These are phyloP conservation scores for Fusarium praegraminearum DNA, from an alignment of 2,329 filamentous ascomycete genomes.

Conservation along the genomic window DNA sequence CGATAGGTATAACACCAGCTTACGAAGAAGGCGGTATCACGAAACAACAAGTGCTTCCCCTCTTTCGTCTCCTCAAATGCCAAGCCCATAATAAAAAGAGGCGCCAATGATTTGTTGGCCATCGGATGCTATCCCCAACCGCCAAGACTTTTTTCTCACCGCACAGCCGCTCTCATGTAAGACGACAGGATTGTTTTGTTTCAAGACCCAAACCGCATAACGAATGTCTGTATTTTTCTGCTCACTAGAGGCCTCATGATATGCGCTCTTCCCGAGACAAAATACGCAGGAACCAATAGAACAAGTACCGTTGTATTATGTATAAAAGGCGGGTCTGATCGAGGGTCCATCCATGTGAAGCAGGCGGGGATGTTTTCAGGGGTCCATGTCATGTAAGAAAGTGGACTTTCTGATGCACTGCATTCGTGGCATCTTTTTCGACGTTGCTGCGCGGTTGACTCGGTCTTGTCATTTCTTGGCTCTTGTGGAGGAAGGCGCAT, in stretches of 20 bases:
- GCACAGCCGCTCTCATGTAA: conserved; percentile 1
- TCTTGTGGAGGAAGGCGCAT: conserved; percentile 10
- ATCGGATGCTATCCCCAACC: conserved; percentile 11
- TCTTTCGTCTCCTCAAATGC: conserved; percentile 2
- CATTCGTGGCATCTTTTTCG: conserved; percentile 39
- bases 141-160: conserved; percentile 29
- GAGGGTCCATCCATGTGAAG: background rate
- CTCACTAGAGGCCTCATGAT: background rate
- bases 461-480: conserved; percentile 36
- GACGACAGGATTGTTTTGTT: background rate
- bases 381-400: conserved; percentile 2
- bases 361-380: conserved; percentile 2
- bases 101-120: conserved; percentile 10
- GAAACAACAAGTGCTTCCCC: background rate
- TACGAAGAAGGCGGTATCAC: conserved; percentile 2
- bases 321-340: conserved; percentile 22
- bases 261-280: conserved; percentile 7
- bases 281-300: conserved; percentile 6
- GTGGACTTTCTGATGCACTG: conserved; percentile 30
- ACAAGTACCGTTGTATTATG: conserved; percentile 4
- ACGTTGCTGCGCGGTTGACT: conserved; percentile 26
- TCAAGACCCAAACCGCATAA: background rate
- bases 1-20: background rate
- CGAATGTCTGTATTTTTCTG: background rate
- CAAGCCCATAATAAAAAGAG: conserved; percentile 9